phyloP scores from a whole-genome alignment of 805 yeast genomes.

The Lipomyces starkeyi region DNA sequence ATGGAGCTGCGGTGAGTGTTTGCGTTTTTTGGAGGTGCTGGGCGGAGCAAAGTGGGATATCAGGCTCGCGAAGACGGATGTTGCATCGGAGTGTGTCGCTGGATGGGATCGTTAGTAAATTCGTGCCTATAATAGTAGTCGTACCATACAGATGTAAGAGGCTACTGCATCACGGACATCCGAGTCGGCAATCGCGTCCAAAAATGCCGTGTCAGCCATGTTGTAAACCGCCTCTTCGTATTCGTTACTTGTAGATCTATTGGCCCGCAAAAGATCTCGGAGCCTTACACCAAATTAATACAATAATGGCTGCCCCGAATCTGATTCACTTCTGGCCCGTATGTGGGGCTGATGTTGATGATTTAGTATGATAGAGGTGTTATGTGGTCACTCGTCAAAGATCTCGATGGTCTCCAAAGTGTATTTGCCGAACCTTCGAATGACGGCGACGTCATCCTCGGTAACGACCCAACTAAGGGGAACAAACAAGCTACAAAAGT shows the following conservation, averaged over 20 bases:
- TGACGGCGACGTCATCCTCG: too few species aligned
- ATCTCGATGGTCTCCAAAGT: too few species aligned
- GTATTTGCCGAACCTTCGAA: too few species aligned
- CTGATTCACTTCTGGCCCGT: background rate
- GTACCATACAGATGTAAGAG: background rate
- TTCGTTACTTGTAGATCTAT: background rate
- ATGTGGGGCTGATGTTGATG: background rate
- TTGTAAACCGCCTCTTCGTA: background rate
- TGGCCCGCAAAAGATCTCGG: background rate
- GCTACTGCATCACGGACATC: background rate
- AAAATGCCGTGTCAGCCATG: background rate
- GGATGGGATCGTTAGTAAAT: background rate
- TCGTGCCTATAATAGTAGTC: too few species aligned
- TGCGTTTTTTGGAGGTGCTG: conserved; percentile 4
- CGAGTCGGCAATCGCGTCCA: conserved; percentile 4
- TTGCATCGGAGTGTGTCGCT: conserved; percentile 7
- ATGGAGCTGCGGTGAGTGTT: background rate
- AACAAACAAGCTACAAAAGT: too few species aligned
- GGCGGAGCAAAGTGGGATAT: background rate
- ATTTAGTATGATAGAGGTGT: too few species aligned
- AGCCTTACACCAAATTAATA: too few species aligned
- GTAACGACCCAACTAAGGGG: too few species aligned
- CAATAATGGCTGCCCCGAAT: background rate
- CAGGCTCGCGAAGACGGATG: background rate
- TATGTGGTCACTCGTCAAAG: too few species aligned